Base-by-base conservation (phyloP, 1,284 basidiomycete species). In the Ceratobasidium sp. region DNA sequence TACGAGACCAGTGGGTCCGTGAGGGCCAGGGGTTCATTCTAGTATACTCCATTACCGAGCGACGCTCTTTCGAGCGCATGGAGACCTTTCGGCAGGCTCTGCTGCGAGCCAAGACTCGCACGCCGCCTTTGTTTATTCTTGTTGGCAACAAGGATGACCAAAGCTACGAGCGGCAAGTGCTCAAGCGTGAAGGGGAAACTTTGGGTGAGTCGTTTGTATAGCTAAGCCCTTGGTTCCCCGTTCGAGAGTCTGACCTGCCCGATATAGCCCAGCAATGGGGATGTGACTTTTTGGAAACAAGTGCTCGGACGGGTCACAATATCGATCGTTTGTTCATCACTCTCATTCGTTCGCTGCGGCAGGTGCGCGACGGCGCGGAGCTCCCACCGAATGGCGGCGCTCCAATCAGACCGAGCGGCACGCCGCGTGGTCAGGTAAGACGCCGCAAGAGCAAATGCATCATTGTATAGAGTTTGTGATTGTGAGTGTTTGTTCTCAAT, bases 81-180 rank as follows among this genome's bases (percentile, higher is more conserved):
- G 49, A 55, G 62, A 66, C 38, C 16, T 67, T 75, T 47, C 44
- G 66, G 16, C 50, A 67, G 72, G 58, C 62, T 1, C 49, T 75
- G 16, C 59, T 73, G 16, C 61, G 74, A 11, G 72, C 61, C 49
- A 73, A 75, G 54, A 18, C 35, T 43, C 52, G 41, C 46, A 21
- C 54, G 8, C 59, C 62, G 23, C 61, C 63, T 41, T 54, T 73
- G 23, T 64, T 66, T 46, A 62, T 74, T 1, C 61, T 75, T 44
- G 72, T 75, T 49, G 74, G 61, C 30, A 75, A 75, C 64, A 75
- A 75, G 62, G 57, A n/a, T 57, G 74, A 75, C 61, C 64, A 66
- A 38, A 62, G 26, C 21, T 57, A 67, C 57, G 67, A 75, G 43
- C 71, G 74, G 30, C 59, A 67, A 26, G 74, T 75, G n/a, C 47